Evolutionary conservation across 140 eudicot genomes (phyloP), one percentile per base, ranked within the genome.

Genomic region (Senecio squalidus): DNA sequence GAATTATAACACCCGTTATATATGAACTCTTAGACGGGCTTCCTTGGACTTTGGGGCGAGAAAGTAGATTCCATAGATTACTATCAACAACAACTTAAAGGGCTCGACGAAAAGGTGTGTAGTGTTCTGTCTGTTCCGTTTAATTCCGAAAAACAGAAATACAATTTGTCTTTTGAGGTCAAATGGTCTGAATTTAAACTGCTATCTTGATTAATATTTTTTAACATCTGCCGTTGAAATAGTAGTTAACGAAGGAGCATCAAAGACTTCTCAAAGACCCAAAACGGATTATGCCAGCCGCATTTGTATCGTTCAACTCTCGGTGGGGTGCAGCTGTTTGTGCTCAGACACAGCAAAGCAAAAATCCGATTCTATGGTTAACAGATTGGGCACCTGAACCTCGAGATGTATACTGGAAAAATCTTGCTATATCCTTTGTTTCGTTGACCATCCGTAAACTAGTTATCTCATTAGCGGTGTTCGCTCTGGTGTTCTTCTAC

Each of bases 331-430:
- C 85, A 39, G 81, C 85, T 2, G 75, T 79, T 27, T 79, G 85
- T 66, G 85, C 85, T 21, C 85, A 79, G 27, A 79, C 85, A 25
- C 81, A 79, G 4, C 81, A 79, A 61, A 69, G 78, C 55, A 74
- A 62, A 58, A 60, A 74, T 53, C 81, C 85, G 57, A 74, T 74
- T 28, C 36, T 74, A 24, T 79, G 85, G 85, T 66, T 79, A 26
- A 79, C 85, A 1, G 72, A 75, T 24, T 79, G 81, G 85, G 85
- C 85, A 20, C 81, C 85, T 4, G 85, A 79, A 55, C 85, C 85
- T 40, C 71, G 69, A 39, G 85, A 79, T 41, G 72, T 79, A 11
- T 79, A 74, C 49, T 79, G 85, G 85, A 70, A 60, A 25, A 79
- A 75, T 65, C 78, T 79, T 17, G 71, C 84, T 22, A 79, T 79